These are phyloP conservation scores for Protomyces gravidus DNA, from an alignment of 1,139 yeast species.

Conservation along the genomic window DNA sequence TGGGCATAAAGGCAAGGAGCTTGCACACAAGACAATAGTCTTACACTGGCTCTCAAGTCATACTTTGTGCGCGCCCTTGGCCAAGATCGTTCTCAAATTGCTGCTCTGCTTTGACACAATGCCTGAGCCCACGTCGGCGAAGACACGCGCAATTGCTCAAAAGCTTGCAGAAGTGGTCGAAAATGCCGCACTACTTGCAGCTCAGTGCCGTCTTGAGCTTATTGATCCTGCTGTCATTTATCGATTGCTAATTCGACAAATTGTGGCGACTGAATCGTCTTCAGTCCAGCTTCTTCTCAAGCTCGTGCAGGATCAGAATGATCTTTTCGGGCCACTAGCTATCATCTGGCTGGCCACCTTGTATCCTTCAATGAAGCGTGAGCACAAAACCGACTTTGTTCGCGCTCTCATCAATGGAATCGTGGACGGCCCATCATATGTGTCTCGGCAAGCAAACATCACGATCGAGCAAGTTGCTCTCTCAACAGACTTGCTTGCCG, in stretches of 20 bases:
- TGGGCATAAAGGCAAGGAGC: constrained; percentile 36
- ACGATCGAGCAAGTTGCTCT: constrained; percentile 51
- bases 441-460: constrained; percentile 55
- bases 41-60: constrained; percentile 34
- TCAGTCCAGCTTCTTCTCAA: constrained; percentile 48
- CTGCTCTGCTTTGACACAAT: constrained; percentile 36
- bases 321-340: constrained; percentile 52
- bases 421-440: constrained; percentile 43
- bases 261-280: constrained; percentile 58
- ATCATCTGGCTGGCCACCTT: constrained; percentile 52
- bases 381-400: constrained; percentile 55
- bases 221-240: constrained; percentile 49
- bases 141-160: constrained; percentile 33
- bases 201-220: constrained; percentile 10
- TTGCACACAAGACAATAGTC: constrained; percentile 30
- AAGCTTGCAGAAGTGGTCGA: constrained; percentile 45
- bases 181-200: constrained; percentile 41
- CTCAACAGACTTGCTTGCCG: constrained; percentile 48
- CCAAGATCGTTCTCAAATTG: constrained; percentile 31
- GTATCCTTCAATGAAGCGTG: constrained; percentile 55
- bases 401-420: constrained; percentile 56
- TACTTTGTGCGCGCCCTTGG: constrained; percentile 31
- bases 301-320: constrained; percentile 47
- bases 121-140: constrained; percentile 35
- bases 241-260: constrained; percentile 35